phyloP scores from a whole-genome alignment of 305 asterid species.

The Ilex paraguariensis region DNA sequence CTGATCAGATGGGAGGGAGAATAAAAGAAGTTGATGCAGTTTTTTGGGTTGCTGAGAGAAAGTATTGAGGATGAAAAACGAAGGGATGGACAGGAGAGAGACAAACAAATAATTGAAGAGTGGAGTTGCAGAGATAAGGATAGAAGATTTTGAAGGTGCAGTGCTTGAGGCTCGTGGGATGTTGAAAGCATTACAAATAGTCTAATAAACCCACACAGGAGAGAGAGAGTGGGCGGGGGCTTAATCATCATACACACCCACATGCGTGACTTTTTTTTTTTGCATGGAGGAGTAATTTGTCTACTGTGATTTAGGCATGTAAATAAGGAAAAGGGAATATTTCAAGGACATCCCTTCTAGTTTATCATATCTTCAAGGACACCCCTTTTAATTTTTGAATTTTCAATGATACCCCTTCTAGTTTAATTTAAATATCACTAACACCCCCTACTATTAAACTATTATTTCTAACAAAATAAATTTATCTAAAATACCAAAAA shows the following conservation, averaged over 20 bases:
- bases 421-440: too few species aligned
- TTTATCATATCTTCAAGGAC: too few species aligned
- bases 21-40: slow-evolving; percentile 7
- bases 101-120: slow-evolving; percentile 32
- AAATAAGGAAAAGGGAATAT: too few species aligned
- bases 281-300: too few species aligned
- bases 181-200: slow-evolving; percentile 35
- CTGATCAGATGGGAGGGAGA: not conserved
- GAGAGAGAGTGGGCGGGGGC: not conserved
- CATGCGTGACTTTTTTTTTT: not conserved
- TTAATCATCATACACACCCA: not conserved
- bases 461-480: too few species aligned
- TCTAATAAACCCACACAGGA: slow-evolving; percentile 5
- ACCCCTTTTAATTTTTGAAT: too few species aligned
- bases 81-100: slow-evolving; percentile 13
- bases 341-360: too few species aligned
- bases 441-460: too few species aligned
- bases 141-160: slow-evolving; percentile 23
- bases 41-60: slow-evolving; percentile 6
- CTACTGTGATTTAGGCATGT: too few species aligned
- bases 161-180: slow-evolving; percentile 43
- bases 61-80: slow-evolving; percentile 3
- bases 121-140: slow-evolving; percentile 43
- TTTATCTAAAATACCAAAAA: too few species aligned
- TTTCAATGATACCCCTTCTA: too few species aligned